Evolutionary conservation across 2,329 filamentous ascomycete genomes (phyloP).

Genomic region (Paecilomyces variotii): DNA sequence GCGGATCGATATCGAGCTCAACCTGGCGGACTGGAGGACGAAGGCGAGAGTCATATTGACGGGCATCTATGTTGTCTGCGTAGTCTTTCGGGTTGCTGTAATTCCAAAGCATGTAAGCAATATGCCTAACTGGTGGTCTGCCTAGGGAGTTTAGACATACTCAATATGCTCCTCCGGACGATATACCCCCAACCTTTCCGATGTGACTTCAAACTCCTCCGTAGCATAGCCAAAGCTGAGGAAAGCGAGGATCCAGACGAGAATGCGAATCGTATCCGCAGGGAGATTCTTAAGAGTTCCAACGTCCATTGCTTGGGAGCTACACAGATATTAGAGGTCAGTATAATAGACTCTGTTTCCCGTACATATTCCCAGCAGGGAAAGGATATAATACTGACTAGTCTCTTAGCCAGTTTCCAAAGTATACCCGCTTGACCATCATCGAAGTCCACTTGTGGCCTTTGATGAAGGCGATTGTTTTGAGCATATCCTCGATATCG

Average conservation of each 20-base stretch:
- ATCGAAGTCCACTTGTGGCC: slow-evolving; percentile 80
- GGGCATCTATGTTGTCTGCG: slow-evolving; percentile 77
- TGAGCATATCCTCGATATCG: slow-evolving; percentile 75
- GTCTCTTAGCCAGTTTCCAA: slow-evolving; percentile 80
- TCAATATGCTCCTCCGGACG: slow-evolving; percentile 58
- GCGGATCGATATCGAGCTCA: slow-evolving; percentile 64
- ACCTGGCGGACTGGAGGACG: slow-evolving; percentile 66
- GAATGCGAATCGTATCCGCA: slow-evolving; percentile 66
- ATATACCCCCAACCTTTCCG: slow-evolving; percentile 71
- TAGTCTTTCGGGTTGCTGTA: slow-evolving; percentile 68
- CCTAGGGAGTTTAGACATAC: slow-evolving; percentile 17
- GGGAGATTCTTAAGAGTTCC: slow-evolving; percentile 72
- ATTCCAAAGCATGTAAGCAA: slow-evolving; percentile 50
- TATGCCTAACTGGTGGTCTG: not conserved
- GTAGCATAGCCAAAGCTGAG: slow-evolving; percentile 80
- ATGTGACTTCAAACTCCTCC: slow-evolving; percentile 74
- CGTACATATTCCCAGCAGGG: not conserved
- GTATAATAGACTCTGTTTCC: not conserved
- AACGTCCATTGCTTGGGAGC: slow-evolving; percentile 71
- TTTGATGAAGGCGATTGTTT: slow-evolving; percentile 65
- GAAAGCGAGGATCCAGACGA: slow-evolving; percentile 77
- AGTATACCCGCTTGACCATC: slow-evolving; percentile 70
- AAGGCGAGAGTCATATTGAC: slow-evolving; percentile 66
- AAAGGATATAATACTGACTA: slow-evolving; percentile 41
- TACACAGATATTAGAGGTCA: slow-evolving; percentile 7